phyloP scores from a whole-genome alignment of 805 yeast species.

The Saturnispora saitoi region DNA sequence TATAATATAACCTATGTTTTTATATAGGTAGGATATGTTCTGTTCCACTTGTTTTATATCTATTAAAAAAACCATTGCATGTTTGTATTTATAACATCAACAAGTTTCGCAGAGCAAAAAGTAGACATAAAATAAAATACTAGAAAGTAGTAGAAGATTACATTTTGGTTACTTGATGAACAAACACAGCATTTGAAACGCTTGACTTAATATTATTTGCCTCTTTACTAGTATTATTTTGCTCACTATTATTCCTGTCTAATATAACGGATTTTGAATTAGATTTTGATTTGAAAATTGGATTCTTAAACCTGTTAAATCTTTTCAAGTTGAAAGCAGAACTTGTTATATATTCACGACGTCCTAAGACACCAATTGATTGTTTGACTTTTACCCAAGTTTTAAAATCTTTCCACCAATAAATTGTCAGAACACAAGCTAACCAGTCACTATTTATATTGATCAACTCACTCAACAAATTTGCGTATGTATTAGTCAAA shows the following conservation, averaged over 20 bases:
- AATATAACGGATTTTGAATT: not conserved
- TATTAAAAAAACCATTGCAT: no score
- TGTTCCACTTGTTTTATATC: no score
- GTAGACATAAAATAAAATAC: not conserved
- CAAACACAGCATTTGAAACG: not conserved
- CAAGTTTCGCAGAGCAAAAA: not conserved
- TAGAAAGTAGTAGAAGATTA: not conserved
- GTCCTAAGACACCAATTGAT: constrained; percentile 64
- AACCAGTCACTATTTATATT: constrained; percentile 64
- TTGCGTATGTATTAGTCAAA: constrained; percentile 67
- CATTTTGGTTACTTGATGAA: constrained; percentile 4
- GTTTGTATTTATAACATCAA: no score
- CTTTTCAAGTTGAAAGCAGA: constrained; percentile 1
- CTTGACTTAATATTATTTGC: not conserved
- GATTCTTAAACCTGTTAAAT: constrained; percentile 5
- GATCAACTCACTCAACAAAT: constrained; percentile 63
- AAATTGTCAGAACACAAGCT: constrained; percentile 74
- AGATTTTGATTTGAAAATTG: not conserved
- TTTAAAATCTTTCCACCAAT: constrained; percentile 67
- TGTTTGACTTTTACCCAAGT: constrained; percentile 50
- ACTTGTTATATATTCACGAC: constrained; percentile 22
- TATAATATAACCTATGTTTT: no score
- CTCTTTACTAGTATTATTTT: not conserved
- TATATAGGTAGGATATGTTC: no score
- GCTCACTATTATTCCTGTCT: not conserved